These are phyloP conservation scores for Prunus mume DNA, from an alignment of 306 rosid species.

Conservation along the genomic window DNA sequence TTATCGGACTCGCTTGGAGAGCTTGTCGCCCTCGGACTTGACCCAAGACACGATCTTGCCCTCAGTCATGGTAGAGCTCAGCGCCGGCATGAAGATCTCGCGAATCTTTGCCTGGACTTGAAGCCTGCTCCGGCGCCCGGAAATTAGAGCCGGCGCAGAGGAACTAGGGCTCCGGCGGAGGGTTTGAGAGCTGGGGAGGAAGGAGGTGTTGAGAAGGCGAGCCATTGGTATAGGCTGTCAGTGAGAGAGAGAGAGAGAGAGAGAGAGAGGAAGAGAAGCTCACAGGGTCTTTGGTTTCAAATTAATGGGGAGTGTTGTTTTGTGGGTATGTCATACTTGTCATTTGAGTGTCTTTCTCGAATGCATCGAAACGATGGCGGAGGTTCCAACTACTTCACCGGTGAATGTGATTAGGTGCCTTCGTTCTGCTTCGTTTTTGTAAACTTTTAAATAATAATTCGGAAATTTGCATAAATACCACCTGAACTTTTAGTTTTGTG, in stretches of 20 bases:
- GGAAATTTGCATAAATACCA: no score
- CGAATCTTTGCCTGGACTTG: slow-evolving; percentile 81
- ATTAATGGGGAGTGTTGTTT: background rate
- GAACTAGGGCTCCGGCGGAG: slow-evolving; percentile 23
- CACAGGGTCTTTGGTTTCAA: background rate
- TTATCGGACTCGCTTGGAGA: slow-evolving; percentile 91
- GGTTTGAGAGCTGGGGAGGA: slow-evolving; percentile 40
- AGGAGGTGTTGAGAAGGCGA: slow-evolving; percentile 70
- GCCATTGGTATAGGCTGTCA: slow-evolving; percentile 44
- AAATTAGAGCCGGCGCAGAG: background rate
- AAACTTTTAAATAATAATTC: background rate
- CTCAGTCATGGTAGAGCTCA: slow-evolving; percentile 97
- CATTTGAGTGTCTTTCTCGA: slow-evolving; percentile 36
- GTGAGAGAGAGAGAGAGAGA: background rate
- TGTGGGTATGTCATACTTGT: background rate
- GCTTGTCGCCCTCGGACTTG: slow-evolving; percentile 91
- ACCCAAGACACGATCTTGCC: slow-evolving; percentile 96
- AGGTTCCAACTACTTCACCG: slow-evolving; percentile 51
- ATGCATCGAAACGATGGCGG: slow-evolving; percentile 80
- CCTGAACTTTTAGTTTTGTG: no score
- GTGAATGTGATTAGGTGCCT: slow-evolving; percentile 15
- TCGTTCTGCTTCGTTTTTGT: background rate
- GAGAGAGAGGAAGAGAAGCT: background rate
- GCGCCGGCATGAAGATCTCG: slow-evolving; percentile 97
- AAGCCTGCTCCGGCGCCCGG: slow-evolving; percentile 20